phyloP scores from a whole-genome alignment of 352 stramenopile species.

The Phytophthora nicotianae region DNA sequence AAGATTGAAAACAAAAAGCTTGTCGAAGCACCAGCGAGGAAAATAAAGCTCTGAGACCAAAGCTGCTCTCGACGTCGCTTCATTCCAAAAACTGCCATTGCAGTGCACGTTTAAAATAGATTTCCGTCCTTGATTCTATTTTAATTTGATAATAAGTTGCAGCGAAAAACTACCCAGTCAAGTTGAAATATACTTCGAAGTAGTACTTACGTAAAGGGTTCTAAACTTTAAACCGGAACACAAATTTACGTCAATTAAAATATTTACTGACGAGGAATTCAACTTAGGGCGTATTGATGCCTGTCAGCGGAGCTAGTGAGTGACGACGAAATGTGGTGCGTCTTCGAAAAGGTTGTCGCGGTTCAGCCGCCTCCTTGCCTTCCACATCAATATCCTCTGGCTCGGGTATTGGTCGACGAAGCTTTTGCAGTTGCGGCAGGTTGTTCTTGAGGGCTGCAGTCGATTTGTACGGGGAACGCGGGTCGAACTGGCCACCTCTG shows the following conservation, averaged over 20 bases:
- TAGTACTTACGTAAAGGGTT: no score
- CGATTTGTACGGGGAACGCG: slow-evolving; percentile 34
- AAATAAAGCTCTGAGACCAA: background rate
- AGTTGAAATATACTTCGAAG: no score
- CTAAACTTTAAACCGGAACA: no score
- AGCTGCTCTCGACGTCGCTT: background rate
- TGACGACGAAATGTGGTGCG: slow-evolving; percentile 25
- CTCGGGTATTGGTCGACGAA: slow-evolving; percentile 21
- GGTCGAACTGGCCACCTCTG: slow-evolving; percentile 26
- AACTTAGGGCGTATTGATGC: slow-evolving; percentile 1
- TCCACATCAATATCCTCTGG: slow-evolving; percentile 18
- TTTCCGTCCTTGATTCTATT: no score
- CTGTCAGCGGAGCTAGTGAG: slow-evolving; percentile 16
- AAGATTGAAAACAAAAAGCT: background rate
- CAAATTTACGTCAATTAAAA: no score
- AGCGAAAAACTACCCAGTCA: no score
- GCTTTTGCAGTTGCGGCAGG: slow-evolving; percentile 10
- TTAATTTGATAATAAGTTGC: no score
- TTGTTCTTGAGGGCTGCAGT: slow-evolving; percentile 25
- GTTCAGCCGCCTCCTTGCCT: background rate
- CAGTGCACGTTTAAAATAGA: no score
- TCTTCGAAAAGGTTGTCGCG: slow-evolving; percentile 27
- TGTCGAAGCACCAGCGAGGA: slow-evolving; percentile 3
- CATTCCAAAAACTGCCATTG: background rate
- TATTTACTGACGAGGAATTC: no score